Evolutionary conservation across 495 filamentous ascomycete species (phyloP).

Genomic region (Diplogelasinospora grovesii): DNA sequence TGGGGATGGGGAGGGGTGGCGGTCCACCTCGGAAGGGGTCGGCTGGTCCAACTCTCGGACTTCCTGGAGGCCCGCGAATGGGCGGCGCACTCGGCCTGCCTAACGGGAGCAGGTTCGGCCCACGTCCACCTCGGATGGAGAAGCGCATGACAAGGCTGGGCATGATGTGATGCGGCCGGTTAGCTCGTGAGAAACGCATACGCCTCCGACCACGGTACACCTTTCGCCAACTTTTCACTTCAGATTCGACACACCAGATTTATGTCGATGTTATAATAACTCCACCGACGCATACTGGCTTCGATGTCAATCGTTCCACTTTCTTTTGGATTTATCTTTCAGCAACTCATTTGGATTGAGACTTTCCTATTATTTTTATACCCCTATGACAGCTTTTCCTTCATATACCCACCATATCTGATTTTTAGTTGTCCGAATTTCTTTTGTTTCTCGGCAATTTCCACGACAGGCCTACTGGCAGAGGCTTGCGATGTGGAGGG

Average conservation of each 20-base stretch:
- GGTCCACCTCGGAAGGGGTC: conserved; percentile 4
- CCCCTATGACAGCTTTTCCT: conserved; percentile 3
- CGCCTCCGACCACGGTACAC: too few relatives aligned
- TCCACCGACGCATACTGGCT: too few relatives aligned
- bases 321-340: background rate
- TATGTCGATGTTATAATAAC: too few relatives aligned
- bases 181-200: too few relatives aligned
- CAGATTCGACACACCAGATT: too few relatives aligned
- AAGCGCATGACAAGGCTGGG: conserved; percentile 79
- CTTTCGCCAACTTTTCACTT: too few relatives aligned
- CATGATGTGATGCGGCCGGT: conserved; percentile 80
- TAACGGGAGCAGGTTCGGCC: conserved; percentile 12
- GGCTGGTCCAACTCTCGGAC: conserved; percentile 6
- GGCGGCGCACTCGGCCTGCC: conserved; percentile 10
- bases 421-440: background rate
- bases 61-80: conserved; percentile 10
- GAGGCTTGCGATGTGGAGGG: too few relatives aligned
- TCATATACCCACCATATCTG: conserved; percentile 12
- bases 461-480: too few relatives aligned
- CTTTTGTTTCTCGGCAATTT: too few relatives aligned
- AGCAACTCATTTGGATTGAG: background rate
- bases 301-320: too few relatives aligned
- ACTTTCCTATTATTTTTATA: background rate
- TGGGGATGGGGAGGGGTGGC: conserved; percentile 5
- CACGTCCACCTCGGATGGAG: conserved; percentile 45